Evolutionary conservation across 2,329 filamentous ascomycete genomes (phyloP), one percentile per base, ranked within the genome.

Genomic region (Alternaria ventricosa): DNA sequence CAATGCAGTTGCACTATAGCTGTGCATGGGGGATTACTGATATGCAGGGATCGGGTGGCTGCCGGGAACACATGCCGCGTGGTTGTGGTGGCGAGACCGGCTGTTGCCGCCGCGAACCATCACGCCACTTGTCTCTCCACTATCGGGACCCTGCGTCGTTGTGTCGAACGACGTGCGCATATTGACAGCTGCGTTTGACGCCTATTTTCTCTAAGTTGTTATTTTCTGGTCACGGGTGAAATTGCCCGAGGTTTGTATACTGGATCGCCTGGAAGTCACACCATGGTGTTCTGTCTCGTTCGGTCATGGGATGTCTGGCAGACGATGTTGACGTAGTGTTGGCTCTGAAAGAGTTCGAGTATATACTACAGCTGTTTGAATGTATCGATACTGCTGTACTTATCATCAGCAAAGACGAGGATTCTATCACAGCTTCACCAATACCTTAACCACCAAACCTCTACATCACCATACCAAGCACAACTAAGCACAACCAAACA

Each of bases 41-140:
- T 22, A 27, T 28, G 15, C 43, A 46, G 57, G 30, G 49, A 11
- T 28, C 41, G 13, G 22, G 15, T 15, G 6, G 20, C 13, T 6
- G 28, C 41, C 20, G 30, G 6, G 30, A 33, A 30, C 6, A 2
- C 30, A 7, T 33, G 30, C 13, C 30, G 30, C 6, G 30, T 33
- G 11, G 28, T 30, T 33, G 28, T 54, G 18, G 58, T 61, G 53
- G 45, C 13, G 53, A 50, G 45, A 57, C 33, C 57, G 58, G 57
- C 57, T 30, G 49, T 13, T 46, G 30, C 61, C 64, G 63, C 33
- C 25, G 12, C 41, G 15, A 41, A 41, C n/a, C 22, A 13, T 61
- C 59, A 62, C 64, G 56, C 59, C 63, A 64, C 25, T 11, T 58
- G 36, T 64, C 61, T 63, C 56, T 23, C 65, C 63, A 67, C 60